phyloP scores from a whole-genome alignment of 2,329 filamentous ascomycete genomes.

The Venturia asperata region DNA sequence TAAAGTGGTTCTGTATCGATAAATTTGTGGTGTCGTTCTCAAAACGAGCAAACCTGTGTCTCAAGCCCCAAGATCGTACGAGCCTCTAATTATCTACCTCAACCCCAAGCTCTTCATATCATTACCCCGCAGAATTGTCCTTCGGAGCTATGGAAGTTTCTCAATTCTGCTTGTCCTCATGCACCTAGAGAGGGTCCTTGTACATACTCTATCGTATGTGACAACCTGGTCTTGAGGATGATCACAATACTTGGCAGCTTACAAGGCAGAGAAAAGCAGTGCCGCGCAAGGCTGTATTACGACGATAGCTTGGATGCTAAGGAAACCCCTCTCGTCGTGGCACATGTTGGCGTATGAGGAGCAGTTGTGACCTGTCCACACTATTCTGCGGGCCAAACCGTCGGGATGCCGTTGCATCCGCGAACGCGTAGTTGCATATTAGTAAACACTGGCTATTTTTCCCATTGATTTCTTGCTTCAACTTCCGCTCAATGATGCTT shows the following conservation, averaged over 20 bases:
- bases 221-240: background rate
- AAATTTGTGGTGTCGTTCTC: background rate
- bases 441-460: background rate
- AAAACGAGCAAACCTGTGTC: background rate
- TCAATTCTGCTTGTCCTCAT: constrained; percentile 17
- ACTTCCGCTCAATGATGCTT: background rate
- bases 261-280: background rate
- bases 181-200: background rate
- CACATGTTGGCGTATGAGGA: background rate
- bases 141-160: constrained; percentile 20
- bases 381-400: background rate
- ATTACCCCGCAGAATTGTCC: constrained; percentile 19
- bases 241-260: background rate
- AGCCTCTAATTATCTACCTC: background rate
- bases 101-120: constrained; percentile 14
- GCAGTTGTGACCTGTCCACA: background rate
- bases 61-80: background rate
- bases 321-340: background rate
- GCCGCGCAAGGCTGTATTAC: background rate
- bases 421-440: background rate
- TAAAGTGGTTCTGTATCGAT: background rate
- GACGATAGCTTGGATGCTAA: background rate
- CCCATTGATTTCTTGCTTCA: background rate
- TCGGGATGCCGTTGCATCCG: background rate
- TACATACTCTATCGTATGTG: background rate